phyloP scores from a whole-genome alignment of 2,329 filamentous ascomycete species.

The Colletotrichum phormii region DNA sequence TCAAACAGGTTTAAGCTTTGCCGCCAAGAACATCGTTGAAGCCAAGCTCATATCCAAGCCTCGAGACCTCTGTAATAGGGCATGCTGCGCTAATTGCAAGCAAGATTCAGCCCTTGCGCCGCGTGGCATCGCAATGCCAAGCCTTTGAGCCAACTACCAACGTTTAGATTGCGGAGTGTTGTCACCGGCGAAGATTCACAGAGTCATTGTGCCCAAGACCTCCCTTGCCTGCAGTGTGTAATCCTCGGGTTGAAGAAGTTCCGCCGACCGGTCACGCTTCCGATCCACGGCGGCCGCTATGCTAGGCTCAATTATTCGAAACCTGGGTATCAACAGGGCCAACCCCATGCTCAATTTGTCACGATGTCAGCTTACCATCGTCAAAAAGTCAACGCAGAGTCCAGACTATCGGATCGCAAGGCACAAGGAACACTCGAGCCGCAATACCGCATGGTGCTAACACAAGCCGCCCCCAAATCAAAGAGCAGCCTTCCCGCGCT shows the following conservation, averaged over 20 bases:
- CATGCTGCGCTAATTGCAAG: no score
- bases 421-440: not conserved
- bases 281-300: not conserved
- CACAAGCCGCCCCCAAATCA: not conserved
- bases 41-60: no score
- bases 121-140: no score
- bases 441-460: not conserved
- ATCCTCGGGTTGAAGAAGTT: not conserved
- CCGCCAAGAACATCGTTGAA: no score
- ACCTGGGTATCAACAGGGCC: not conserved
- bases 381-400: not conserved
- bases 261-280: not conserved
- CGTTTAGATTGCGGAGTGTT: no score
- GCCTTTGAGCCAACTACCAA: no score
- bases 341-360: not conserved
- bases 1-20: no score
- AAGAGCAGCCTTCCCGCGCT: not conserved
- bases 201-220: not conserved
- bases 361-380: not conserved
- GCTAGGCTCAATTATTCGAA: not conserved
- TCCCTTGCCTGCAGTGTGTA: no score
- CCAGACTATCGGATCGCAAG: not conserved
- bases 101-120: not conserved
- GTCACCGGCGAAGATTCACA: not conserved
- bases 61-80: no score